Base-by-base conservation (phyloP, 169 alveolate species). In the Cryptosporidium parvum region DNA sequence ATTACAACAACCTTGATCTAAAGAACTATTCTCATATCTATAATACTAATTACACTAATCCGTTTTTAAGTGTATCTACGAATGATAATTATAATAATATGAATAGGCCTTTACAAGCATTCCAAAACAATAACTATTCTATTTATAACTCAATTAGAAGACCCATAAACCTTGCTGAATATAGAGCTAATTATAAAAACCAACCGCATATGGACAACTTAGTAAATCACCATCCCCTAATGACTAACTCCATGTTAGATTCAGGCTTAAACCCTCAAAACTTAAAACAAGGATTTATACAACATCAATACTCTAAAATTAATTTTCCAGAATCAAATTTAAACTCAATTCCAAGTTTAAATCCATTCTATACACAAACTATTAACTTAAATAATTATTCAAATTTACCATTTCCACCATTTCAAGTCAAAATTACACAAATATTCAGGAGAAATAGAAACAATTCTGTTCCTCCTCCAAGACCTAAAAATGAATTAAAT, bases 371-470 rank as follows among this genome's bases (percentile, higher is more conserved):
- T 56, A 56, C 35, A 0, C 67, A 56, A 1, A 56, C 67, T 56
- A 0, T 56, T 6, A 26, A 56, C 37, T 16, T 3, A 23, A 5
- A 23, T 23, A 56, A n/a, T n/a, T 23, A 56, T 37, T 26, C 29
- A 10, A 56, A 56, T 26, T 16, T 37, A 26, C 62, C 37, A 26
- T 56, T 56, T 23, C 45, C 70, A 23, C 75, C 89, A 42, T 80
- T 62, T 45, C 62, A 67, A 48, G 37, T 80, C 37, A 80, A 59
- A 62, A 31, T 80, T n/a, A 80, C 52, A 37, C 89, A 59, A 62
- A 80, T 29, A 26, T 80, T 80, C 48, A 80, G 89, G 21, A 12
- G 89, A 44, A 80, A 51, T 33, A 80, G 75, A 45, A 42, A 80
- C 45, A 58, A 61, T 9, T 80, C 89, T 0, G 69, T 65, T 65